A percentile compares a stretch with the other conserved stretches of the same genome.
phyloP scores from a whole-genome alignment of 805 yeast genomes.

The Starmerella bacillaris region DNA sequence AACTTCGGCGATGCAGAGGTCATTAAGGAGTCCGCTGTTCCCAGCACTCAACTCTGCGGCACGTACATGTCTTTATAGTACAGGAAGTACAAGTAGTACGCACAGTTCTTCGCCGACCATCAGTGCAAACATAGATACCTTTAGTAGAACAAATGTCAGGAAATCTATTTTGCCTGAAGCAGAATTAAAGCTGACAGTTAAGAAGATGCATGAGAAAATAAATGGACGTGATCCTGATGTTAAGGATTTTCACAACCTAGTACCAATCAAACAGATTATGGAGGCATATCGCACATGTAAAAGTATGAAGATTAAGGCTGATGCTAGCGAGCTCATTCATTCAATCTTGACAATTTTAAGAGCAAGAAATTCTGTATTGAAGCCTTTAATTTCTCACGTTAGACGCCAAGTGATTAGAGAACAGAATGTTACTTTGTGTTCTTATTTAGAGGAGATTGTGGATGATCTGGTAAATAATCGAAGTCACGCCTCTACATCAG shows the following conservation, averaged over 20 bases:
- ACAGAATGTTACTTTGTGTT: conserved; percentile 13
- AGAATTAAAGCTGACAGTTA: neutral
- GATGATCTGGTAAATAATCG: conserved; percentile 13
- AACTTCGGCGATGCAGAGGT: neutral
- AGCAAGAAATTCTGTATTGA: conserved; percentile 11
- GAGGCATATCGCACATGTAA: conserved; percentile 14
- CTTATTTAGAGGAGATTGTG: conserved; percentile 14
- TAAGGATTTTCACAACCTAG: conserved; percentile 13
- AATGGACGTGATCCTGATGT: neutral
- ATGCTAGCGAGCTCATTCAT: conserved; percentile 16
- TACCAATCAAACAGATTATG: conserved; percentile 16
- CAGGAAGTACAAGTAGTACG: neutral
- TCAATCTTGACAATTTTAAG: conserved; percentile 15
- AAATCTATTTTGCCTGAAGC: no score
- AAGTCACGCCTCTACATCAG: conserved; percentile 14
- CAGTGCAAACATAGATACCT: no score
- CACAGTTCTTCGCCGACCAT: no score
- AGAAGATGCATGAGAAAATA: neutral
- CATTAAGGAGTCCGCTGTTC: neutral
- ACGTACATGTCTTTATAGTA: neutral
- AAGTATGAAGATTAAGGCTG: conserved; percentile 5
- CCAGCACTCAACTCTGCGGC: conserved; percentile 1
- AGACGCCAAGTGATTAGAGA: conserved; percentile 10
- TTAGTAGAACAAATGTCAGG: no score
- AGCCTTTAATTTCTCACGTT: conserved; percentile 13